These are phyloP conservation scores for Trametes cubensis DNA, from an alignment of 768 basidiomycete species.

Conservation along the genomic window DNA sequence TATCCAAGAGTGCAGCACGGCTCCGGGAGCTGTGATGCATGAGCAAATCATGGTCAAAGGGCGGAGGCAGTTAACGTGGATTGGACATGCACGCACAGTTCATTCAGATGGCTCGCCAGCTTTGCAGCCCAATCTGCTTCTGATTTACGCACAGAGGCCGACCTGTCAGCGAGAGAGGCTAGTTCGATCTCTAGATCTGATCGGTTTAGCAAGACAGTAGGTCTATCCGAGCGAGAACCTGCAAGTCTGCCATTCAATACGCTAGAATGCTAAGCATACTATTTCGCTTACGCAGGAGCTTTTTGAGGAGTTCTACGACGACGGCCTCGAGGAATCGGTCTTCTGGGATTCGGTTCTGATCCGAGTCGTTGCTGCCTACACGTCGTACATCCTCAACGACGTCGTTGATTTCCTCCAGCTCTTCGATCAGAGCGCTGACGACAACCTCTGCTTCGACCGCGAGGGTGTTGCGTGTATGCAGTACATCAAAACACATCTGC, in stretches of 20 bases:
- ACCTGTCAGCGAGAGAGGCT: neutral
- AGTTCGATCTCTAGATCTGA: conserved; percentile 19
- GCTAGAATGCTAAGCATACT: neutral
- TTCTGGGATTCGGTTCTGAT: neutral
- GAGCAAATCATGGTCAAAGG: too few relatives aligned
- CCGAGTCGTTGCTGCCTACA: too few relatives aligned
- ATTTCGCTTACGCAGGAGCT: conserved; percentile 11
- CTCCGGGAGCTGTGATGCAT: neutral
- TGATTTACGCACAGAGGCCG: neutral
- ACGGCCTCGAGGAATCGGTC: neutral
- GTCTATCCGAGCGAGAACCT: conserved; percentile 9
- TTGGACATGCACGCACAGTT: conserved; percentile 6
- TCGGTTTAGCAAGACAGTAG: conserved; percentile 22
- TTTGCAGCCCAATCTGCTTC: conserved; percentile 17
- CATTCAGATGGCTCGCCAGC: neutral
- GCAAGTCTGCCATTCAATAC: neutral
- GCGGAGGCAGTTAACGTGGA: neutral
- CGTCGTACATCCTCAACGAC: conserved; percentile 5
- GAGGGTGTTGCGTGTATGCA: conserved; percentile 29
- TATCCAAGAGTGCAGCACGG: conserved; percentile 13
- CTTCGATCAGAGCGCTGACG: conserved; percentile 39
- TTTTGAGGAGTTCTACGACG: conserved; percentile 18
- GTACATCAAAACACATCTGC: conserved; percentile 29
- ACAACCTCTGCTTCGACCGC: conserved; percentile 37
- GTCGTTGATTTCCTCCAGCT: conserved; percentile 33